Evolutionary conservation across 371 early-diverging fungal genomes (phyloP), one percentile per base, ranked within the genome.

Genomic region (Mortierella sp.): DNA sequence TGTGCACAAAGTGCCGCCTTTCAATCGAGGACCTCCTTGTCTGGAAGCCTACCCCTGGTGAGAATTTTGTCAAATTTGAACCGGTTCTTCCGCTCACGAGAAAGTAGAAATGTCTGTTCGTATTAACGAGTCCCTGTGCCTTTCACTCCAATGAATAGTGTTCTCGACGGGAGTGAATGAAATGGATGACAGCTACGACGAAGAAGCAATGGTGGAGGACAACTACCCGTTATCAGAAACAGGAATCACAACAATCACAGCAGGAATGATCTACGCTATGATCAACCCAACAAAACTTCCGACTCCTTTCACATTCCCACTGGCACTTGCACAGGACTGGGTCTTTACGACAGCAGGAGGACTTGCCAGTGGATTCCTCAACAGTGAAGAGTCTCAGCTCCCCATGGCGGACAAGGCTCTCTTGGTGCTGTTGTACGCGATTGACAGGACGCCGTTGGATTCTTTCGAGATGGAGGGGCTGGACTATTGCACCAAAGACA

Each of bases 1-100:
- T 79, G 16, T 79, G 79, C 48, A 18, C 72, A 21, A 70, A 77
- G 32, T 85, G 79, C 18, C 86, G 76, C 48, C 70, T 85, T 18
- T 85, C 82, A 14, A 72, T 85, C 49, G 82, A 85, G 32, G 72
- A 74, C 16, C 72, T 85, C 8, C 68, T 85, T 38, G 58, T 74
- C 54, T 85, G 82, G 86, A 85, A 81, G 41, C 86, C 86, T 21
- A 79, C 77, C 27, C 86, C 79, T 65, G 84, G 84, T 84, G 72
- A 35, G 49, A 2, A 12, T 4, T 16, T 16, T 3, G 32, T 32
- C 32, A 16, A 0, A 3, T 60, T 60, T 3, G 16, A 12, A 6
- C 58, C 11, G 32, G 0, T 16, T 14, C 60, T 5, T 14, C 4
- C 18, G 4, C 10, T 55, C 56, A 5, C 32, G 32, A 21, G 14